Percentiles rank a stretch among this genome's conserved stretches.
phyloP scores from a whole-genome alignment of 2,329 filamentous ascomycete species.

The Sphaerulina populicola region DNA sequence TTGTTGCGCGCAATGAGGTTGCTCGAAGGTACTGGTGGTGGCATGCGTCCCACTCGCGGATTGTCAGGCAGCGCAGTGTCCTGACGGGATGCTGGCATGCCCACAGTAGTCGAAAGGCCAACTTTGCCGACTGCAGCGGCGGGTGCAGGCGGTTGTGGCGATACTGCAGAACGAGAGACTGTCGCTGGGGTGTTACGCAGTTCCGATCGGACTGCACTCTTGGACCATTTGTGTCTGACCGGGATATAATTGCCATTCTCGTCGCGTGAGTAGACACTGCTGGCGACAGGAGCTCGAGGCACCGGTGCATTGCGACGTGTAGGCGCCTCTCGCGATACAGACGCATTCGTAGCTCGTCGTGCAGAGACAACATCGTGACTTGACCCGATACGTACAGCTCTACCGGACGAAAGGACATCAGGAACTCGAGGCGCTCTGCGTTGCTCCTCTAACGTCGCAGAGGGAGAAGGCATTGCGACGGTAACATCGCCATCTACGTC shows the following conservation, averaged over 20 bases:
- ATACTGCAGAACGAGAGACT: neutral
- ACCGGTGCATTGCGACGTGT: too few species aligned
- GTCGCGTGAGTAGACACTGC: constrained; percentile 9
- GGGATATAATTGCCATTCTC: constrained; percentile 3
- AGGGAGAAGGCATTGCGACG: neutral
- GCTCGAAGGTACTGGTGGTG: neutral
- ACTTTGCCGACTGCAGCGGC: too few species aligned
- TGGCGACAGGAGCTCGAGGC: neutral
- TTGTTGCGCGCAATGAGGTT: constrained; percentile 1
- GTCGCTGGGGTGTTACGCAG: neutral
- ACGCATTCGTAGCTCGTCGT: too few species aligned
- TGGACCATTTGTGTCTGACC: constrained; percentile 2
- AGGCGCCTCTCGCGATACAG: neutral
- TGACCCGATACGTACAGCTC: neutral
- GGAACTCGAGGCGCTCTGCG: neutral
- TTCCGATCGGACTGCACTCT: neutral
- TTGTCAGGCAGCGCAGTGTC: neutral
- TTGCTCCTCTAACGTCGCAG: neutral
- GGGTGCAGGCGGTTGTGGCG: too few species aligned
- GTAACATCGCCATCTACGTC: neutral
- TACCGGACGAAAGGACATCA: neutral
- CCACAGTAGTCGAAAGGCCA: neutral
- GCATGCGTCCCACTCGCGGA: neutral
- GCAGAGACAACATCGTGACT: neutral
- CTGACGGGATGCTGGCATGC: neutral